Evolutionary conservation across 202 grass and related monocot species (phyloP).

Genomic region (Schoenoplectus tabernaemontani): DNA sequence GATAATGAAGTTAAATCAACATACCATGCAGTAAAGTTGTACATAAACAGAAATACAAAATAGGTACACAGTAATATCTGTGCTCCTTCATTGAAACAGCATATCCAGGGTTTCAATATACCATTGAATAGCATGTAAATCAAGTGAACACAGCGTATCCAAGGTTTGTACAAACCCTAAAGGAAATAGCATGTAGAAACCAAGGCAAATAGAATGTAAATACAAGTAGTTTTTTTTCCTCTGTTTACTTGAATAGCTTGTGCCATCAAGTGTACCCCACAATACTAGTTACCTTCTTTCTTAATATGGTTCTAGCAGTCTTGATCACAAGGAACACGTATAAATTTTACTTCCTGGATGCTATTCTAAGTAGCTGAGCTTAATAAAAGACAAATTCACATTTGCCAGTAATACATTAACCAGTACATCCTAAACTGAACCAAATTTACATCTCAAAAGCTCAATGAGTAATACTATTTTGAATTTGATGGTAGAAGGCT

Average conservation of each 20-base stretch:
- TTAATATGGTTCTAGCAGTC: background rate
- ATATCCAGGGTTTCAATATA: background rate
- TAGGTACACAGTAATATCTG: background rate
- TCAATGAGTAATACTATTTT: background rate
- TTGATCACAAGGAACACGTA: background rate
- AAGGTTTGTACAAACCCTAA: background rate
- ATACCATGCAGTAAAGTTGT: background rate
- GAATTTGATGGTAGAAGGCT: background rate
- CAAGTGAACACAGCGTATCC: background rate
- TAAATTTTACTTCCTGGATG: background rate
- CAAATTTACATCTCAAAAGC: background rate
- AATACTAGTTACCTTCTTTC: background rate
- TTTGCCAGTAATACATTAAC: background rate
- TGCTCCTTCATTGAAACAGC: background rate
- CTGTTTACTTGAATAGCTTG: background rate
- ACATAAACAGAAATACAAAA: background rate
- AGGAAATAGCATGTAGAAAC: background rate
- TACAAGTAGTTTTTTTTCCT: background rate
- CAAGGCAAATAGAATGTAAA: background rate
- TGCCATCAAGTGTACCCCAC: background rate
- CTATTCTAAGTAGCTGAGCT: too few species aligned
- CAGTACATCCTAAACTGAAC: background rate
- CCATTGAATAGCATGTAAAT: background rate
- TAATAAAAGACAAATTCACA: background rate
- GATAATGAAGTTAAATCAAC: conserved; percentile 2